Percentiles rank a stretch among this genome's conserved stretches.
These are phyloP conservation scores for Penicillium fimorum DNA, from an alignment of 495 filamentous ascomycete species.

Conservation along the genomic window DNA sequence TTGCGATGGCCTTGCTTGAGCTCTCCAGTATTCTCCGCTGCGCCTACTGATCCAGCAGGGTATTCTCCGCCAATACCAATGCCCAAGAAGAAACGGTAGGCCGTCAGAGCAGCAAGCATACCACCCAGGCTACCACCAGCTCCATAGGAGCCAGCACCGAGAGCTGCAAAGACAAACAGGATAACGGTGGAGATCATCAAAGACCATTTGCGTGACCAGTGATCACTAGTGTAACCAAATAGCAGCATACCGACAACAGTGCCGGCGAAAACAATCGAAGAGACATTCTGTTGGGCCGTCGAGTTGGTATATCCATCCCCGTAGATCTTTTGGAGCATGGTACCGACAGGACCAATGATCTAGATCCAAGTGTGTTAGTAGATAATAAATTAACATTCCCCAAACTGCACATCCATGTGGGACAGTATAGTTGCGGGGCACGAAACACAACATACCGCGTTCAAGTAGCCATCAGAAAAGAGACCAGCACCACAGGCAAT, in stretches of 20 bases:
- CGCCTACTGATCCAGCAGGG: constrained; percentile 81
- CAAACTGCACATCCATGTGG: constrained; percentile 4
- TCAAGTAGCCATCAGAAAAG: constrained; percentile 89
- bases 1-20: constrained; percentile 77
- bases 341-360: constrained; percentile 82
- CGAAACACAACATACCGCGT: constrained; percentile 53
- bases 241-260: constrained; percentile 81
- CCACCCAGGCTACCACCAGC: constrained; percentile 58
- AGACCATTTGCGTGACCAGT: constrained; percentile 79
- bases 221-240: constrained; percentile 81
- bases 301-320: constrained; percentile 61
- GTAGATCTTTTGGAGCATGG: constrained; percentile 65
- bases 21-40: constrained; percentile 80
- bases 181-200: constrained; percentile 78
- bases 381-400: background rate
- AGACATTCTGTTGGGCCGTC: constrained; percentile 64
- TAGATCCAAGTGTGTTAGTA: constrained; percentile 28
- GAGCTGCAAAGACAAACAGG: constrained; percentile 79
- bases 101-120: constrained; percentile 77
- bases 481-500: constrained; percentile 87
- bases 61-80: constrained; percentile 74
- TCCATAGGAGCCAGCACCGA: constrained; percentile 74
- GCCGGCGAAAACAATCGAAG: constrained; percentile 81
- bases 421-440: background rate
- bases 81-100: constrained; percentile 80